phyloP scores from a whole-genome alignment of 108 stramenopile species.

The Cyclotella kingstonii region DNA sequence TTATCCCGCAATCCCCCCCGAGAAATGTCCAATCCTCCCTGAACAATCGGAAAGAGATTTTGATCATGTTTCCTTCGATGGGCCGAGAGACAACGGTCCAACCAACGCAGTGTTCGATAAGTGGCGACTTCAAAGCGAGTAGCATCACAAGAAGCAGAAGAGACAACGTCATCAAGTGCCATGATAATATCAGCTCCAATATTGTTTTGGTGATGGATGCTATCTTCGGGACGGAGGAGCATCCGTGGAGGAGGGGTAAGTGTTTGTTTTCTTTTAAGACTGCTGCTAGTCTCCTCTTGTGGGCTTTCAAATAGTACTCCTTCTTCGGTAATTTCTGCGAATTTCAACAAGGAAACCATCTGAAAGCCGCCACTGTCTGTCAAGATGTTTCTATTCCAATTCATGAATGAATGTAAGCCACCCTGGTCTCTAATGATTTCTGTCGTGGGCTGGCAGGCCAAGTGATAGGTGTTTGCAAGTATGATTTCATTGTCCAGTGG shows the following conservation, averaged over 20 bases:
- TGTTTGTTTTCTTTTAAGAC: background rate
- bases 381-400: slow-evolving; percentile 74
- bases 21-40: slow-evolving; percentile 92
- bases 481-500: slow-evolving; percentile 81
- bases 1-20: slow-evolving; percentile 90
- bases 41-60: slow-evolving; percentile 94
- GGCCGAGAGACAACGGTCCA: slow-evolving; percentile 93
- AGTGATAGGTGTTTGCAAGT: slow-evolving; percentile 97
- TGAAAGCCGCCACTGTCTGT: slow-evolving; percentile 99
- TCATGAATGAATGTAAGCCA: slow-evolving; percentile 93
- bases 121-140: slow-evolving; percentile 87
- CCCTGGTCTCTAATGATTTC: slow-evolving; percentile 66
- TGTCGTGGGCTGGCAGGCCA: slow-evolving; percentile 92
- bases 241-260: slow-evolving; percentile 41
- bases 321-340: slow-evolving; percentile 94
- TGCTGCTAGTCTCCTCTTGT: slow-evolving; percentile 21
- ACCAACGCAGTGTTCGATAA: slow-evolving; percentile 91
- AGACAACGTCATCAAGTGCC: slow-evolving; percentile 97
- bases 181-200: slow-evolving; percentile 98
- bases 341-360: slow-evolving; percentile 93
- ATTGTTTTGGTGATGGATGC: slow-evolving; percentile 88
- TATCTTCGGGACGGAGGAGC: slow-evolving; percentile 94
- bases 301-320: slow-evolving; percentile 95
- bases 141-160: slow-evolving; percentile 61
- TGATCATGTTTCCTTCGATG: slow-evolving; percentile 69